phyloP scores from a whole-genome alignment of 225 moss, liverwort and hornwort genomes.

The Straminergon stramineum region DNA sequence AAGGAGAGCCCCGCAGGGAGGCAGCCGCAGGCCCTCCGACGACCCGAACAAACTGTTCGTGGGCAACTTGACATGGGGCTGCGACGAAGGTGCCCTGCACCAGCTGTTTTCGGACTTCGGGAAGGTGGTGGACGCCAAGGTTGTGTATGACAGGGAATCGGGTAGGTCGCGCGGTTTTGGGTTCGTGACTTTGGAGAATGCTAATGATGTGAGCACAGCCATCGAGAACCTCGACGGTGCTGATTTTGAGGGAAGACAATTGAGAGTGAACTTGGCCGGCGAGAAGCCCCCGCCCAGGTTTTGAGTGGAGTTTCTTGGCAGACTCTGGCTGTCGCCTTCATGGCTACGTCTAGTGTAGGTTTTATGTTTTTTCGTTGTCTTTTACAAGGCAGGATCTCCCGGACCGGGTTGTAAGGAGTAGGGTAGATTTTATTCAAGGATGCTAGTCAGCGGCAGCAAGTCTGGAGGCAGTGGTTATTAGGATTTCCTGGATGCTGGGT shows the following conservation, averaged over 20 bases:
- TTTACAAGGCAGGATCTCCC: neutral
- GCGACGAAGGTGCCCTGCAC: constrained; percentile 45
- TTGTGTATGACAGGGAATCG: constrained; percentile 45
- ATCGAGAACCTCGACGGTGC: constrained; percentile 31
- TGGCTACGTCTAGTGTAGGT: neutral
- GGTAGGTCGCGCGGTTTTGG: constrained; percentile 54
- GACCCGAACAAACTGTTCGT: constrained; percentile 73
- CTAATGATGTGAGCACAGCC: constrained; percentile 14
- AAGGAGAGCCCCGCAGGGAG: neutral
- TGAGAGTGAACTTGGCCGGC: constrained; percentile 43
- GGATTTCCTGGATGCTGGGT: neutral
- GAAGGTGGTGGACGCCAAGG: constrained; percentile 70
- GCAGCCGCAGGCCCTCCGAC: constrained; percentile 1
- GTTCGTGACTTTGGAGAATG: constrained; percentile 30
- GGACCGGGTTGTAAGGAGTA: neutral
- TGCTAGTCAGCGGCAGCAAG: neutral
- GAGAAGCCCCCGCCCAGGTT: constrained; percentile 36
- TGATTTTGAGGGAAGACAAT: constrained; percentile 28
- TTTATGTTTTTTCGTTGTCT: neutral
- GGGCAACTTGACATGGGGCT: constrained; percentile 76
- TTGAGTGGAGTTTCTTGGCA: neutral
- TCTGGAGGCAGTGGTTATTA: neutral
- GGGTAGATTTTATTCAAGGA: neutral
- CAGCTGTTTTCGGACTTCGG: constrained; percentile 73
- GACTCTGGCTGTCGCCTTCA: neutral